phyloP scores from a whole-genome alignment of 805 yeast genomes.

The Nakazawaea peltata region DNA sequence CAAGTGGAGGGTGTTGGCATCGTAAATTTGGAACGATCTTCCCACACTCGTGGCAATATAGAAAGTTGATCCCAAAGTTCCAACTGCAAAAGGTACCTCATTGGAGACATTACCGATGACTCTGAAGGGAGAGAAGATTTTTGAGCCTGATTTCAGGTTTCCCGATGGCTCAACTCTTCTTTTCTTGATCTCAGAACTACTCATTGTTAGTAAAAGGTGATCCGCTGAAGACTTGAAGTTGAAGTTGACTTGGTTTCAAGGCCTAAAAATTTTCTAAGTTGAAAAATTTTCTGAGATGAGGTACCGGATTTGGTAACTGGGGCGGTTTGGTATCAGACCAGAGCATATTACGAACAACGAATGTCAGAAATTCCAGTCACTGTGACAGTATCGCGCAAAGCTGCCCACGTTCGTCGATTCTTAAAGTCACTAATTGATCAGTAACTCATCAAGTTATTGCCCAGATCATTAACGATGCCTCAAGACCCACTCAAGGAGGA shows the following conservation, averaged over 20 bases:
- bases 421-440: too few species aligned
- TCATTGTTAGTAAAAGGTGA: too few species aligned
- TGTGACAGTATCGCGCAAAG: too few species aligned
- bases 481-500: constrained; percentile 15
- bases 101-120: constrained; percentile 87
- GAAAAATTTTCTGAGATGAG: background rate
- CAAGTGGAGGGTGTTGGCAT: constrained; percentile 77
- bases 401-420: too few species aligned
- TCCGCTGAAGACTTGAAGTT: too few species aligned
- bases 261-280: too few species aligned
- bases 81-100: constrained; percentile 76
- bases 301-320: background rate
- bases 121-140: constrained; percentile 79
- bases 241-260: too few species aligned
- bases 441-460: background rate
- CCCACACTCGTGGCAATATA: constrained; percentile 90
- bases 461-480: background rate
- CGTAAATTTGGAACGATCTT: constrained; percentile 83
- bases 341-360: too few species aligned
- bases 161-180: constrained; percentile 6
- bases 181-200: constrained; percentile 11
- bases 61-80: constrained; percentile 81
- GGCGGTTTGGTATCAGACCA: too few species aligned
- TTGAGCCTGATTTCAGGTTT: constrained; percentile 28
- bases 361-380: too few species aligned